Evolutionary conservation across 176 grass and related monocot genomes (phyloP).

Genomic region (Avena insularis): DNA sequence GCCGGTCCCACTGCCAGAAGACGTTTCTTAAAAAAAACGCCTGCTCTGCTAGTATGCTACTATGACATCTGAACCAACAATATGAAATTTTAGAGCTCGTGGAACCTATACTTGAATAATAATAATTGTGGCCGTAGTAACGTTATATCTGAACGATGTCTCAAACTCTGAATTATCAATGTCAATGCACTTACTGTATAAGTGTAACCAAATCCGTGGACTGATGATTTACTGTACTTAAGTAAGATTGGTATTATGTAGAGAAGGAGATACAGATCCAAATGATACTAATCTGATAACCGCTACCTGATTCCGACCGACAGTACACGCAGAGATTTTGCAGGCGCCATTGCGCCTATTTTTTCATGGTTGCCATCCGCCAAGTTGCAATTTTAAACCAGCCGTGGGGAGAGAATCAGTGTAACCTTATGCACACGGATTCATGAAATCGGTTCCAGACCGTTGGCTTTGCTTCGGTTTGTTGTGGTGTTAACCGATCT

Average conservation of each 20-base stretch:
- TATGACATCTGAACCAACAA: background rate
- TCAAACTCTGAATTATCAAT: background rate
- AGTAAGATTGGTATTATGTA: background rate
- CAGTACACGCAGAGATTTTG: background rate
- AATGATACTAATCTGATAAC: background rate
- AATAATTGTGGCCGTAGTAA: background rate
- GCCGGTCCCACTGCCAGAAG: conserved; percentile 49
- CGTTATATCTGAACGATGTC: background rate
- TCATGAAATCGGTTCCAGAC: background rate
- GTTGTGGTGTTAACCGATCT: too few species aligned
- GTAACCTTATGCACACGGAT: conserved; percentile 22
- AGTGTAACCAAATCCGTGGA: background rate
- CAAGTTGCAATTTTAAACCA: conserved; percentile 7
- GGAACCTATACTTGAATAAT: background rate
- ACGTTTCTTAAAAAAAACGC: background rate
- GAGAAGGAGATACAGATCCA: background rate
- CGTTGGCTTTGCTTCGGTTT: background rate
- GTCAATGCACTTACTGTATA: background rate
- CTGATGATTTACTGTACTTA: background rate
- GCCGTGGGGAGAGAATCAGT: background rate
- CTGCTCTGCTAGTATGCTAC: background rate
- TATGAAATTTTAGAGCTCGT: background rate
- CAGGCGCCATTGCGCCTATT: background rate
- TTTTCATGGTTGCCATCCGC: conserved; percentile 9
- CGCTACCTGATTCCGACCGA: conserved; percentile 34